Evolutionary conservation across 805 yeast species (phyloP), one percentile per base, ranked within the genome.

Genomic region (Lipomyces anomalus): DNA sequence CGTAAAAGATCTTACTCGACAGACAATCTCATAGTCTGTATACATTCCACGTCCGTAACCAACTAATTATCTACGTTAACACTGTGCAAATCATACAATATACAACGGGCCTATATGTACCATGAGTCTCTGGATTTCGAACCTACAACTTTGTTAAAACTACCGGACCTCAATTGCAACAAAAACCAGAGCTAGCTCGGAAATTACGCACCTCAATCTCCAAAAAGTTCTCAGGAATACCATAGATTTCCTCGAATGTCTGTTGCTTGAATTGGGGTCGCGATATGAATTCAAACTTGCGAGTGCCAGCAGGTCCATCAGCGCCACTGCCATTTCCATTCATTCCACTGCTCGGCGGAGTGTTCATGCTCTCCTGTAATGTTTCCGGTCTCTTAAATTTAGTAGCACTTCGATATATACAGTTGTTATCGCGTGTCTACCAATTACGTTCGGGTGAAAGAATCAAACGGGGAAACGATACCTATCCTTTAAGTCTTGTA

Each of bases 141-240:
- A 74, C 76, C 74, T 70, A 38, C 20, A 7, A 11, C 23, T 23
- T 22, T 18, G 11, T 26, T 28, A 35, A 38, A 16, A 9, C 21
- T 3, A 36, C 22, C 28, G 40, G 18, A 36, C 11, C 29, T n/a
- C 13, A 5, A 21, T 17, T 22, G 7, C 24, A 13, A 30, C 40
- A 17, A 23, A 16, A 6, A 17, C 26, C 17, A 17, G 22, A 4
- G 21, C 2, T 17, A n/a, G n/a, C n/a, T n/a, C n/a, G n/a, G n/a
- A 16, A 17, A 35, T 11, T 53, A 44, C 70, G 48, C 48, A 88
- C 95, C 64, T 89, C 97, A 29, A 92, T 80, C 66, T 90, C 98
- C 34, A 90, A 73, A 60, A 88, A 86, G 66, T 87, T 86, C 64
- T 92, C 97, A 0, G 97, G 97, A 57, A 84, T 95, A 0, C 94